Conservation (phyloP, 2,329 filamentous ascomycete species). For the Trichophyton verrucosum region DNA sequence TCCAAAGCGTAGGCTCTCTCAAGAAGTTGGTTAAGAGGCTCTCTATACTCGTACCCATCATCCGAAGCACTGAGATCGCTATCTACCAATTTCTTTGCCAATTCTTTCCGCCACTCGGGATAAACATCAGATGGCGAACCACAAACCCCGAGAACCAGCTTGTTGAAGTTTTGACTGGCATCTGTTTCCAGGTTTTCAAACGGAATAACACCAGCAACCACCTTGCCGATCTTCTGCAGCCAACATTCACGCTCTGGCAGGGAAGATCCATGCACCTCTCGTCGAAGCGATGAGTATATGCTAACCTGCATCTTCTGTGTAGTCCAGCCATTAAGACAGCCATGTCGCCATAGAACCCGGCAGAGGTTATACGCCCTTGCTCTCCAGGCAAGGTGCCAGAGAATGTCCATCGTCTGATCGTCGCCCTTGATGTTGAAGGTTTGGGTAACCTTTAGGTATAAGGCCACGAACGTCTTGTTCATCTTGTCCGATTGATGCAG, state of each 20-base stretch:
- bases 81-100: background rate
- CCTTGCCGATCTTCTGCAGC: slow-evolving; percentile 8
- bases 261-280: slow-evolving; percentile 15
- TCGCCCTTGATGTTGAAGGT: slow-evolving; percentile 12
- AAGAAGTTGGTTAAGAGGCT: slow-evolving; percentile 23
- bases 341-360: slow-evolving; percentile 38
- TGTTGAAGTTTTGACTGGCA: background rate
- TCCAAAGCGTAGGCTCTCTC: slow-evolving; percentile 26
- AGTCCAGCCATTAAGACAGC: slow-evolving; percentile 28
- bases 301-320: slow-evolving; percentile 24
- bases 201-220: slow-evolving; percentile 10
- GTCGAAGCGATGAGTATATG: slow-evolving; percentile 22
- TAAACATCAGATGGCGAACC: background rate
- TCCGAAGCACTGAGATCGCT: slow-evolving; percentile 14
- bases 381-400: slow-evolving; percentile 34
- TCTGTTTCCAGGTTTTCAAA: background rate
- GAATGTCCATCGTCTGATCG: slow-evolving; percentile 21
- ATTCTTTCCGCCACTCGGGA: background rate
- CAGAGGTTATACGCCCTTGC: slow-evolving; percentile 30
- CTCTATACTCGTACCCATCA: slow-evolving; percentile 11
- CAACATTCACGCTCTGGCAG: background rate
- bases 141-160: background rate
- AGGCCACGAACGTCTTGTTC: slow-evolving; percentile 9
- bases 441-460: slow-evolving; percentile 11
- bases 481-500: slow-evolving; percentile 13